Evolutionary conservation across 164 flowering plant genomes (phyloP), one percentile per base, ranked within the genome.

Genomic region (Kingdonia uniflora): DNA sequence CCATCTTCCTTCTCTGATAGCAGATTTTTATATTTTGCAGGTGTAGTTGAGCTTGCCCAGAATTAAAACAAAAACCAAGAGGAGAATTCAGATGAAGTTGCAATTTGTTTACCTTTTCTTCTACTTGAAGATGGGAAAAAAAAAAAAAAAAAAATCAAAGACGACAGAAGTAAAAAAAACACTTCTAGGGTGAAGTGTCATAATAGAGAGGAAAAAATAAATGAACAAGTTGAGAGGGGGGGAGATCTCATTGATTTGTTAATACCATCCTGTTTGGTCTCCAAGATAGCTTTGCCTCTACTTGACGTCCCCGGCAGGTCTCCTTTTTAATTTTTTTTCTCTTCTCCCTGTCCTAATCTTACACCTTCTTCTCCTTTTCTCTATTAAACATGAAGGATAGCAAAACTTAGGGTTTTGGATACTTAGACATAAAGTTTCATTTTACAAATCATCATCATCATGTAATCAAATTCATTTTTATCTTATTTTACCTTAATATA

Each of bases 251-350:
- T 11, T 0, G 24, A 20, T 22, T 20, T 47, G 8, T 47, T 47
- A 19, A 2, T 20, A 21, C 24, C 26, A 20, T 10, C n/a, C 23
- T 21, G 21, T 47, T 22, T 47, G 13, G 6, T 49, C 12, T n/a
- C 38, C 38, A 33, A 49, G 26, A 14, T 6, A 41, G 16, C 11
- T 24, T 49, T 24, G 17, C 52, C 26, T 49, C 37, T 24, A n/a
- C 52, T 49, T 49, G 38, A 49, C 52, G 38, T 49, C 13, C 7
- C 38, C 19, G 52, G 38, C 52, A 49, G 52, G 38, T 49, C 19
- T 25, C 5, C 38, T 49, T 20, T 49, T 11, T 49, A 24, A 2
- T 49, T 49, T 13, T 22, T 5, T 16, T 16, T 6, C 19, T 49
- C 23, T 49, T 16, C 23, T 25, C 35, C 4, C 35, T 29, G 35